Percentiles rank a stretch among this genome's conserved stretches.
Conservation (phyloP, 177 flowering plant genomes). For the Telopea speciosissima region DNA sequence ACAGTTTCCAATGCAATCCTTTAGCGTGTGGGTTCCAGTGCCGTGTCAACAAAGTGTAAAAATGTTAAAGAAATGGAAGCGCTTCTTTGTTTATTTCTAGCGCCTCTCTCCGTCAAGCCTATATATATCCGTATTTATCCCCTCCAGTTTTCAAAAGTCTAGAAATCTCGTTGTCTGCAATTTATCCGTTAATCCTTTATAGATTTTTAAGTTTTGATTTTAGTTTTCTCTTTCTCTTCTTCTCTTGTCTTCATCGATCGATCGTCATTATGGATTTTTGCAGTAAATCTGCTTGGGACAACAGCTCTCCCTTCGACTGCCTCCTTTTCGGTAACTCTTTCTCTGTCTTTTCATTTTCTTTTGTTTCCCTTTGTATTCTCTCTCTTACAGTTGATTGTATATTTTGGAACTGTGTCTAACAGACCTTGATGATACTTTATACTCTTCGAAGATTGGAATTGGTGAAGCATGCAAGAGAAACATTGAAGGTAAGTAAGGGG, state of each 20-base stretch:
- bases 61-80: too few relatives aligned
- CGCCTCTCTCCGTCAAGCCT: too few relatives aligned
- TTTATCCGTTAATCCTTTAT: too few relatives aligned
- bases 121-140: too few relatives aligned
- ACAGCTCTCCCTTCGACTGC: slow-evolving; percentile 41
- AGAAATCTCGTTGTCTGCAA: too few relatives aligned
- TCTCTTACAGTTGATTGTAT: not conserved
- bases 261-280: slow-evolving; percentile 27
- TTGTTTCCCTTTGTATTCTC: not conserved
- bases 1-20: too few relatives aligned
- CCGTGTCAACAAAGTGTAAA: too few relatives aligned
- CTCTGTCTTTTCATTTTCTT: not conserved
- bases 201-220: not conserved
- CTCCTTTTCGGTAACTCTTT: slow-evolving; percentile 37
- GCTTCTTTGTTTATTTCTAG: too few relatives aligned
- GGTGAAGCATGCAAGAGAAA: slow-evolving; percentile 41
- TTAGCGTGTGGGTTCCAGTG: too few relatives aligned
- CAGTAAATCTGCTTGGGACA: slow-evolving; percentile 15
- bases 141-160: too few relatives aligned
- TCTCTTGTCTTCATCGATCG: not conserved
- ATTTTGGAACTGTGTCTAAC: slow-evolving; percentile 1
- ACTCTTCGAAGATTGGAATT: slow-evolving; percentile 45
- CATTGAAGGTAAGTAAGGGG: slow-evolving; percentile 44
- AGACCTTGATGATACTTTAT: slow-evolving; percentile 77
- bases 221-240: not conserved